A percentile compares a stretch with the other conserved stretches of the same genome.
These are phyloP conservation scores for Datura wrightii DNA, from an alignment of 257 asterid genomes.

Conservation along the genomic window DNA sequence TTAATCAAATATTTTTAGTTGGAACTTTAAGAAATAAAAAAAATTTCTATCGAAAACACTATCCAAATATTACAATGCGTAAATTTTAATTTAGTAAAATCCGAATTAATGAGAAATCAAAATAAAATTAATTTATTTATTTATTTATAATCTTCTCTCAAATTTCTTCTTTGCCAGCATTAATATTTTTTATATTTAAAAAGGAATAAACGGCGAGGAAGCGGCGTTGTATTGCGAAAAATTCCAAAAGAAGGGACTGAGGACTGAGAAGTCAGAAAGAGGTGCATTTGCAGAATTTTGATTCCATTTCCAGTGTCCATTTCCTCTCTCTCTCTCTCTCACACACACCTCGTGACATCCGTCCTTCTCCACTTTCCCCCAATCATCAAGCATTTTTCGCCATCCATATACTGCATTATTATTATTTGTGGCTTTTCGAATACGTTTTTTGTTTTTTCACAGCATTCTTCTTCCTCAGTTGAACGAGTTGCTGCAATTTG, in stretches of 20 bases:
- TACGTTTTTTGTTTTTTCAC: not conserved
- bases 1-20: no score
- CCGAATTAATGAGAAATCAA: no score
- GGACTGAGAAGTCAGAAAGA: constrained; percentile 11
- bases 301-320: constrained; percentile 71
- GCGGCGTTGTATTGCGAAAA: constrained; percentile 2
- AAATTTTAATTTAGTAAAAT: no score
- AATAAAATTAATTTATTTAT: no score
- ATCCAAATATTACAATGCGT: no score
- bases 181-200: no score
- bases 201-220: constrained; percentile 11
- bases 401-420: constrained; percentile 39
- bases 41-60: no score
- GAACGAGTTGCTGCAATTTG: no score
- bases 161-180: no score
- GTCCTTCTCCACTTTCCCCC: constrained; percentile 32
- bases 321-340: constrained; percentile 38
- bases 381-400: not conserved
- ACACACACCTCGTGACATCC: constrained; percentile 39
- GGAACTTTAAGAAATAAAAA: no score
- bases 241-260: constrained; percentile 17
- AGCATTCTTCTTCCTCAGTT: no score
- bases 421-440: constrained; percentile 47
- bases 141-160: no score
- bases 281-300: constrained; percentile 45